These are phyloP conservation scores for Backusella circina DNA, from an alignment of 192 early-diverging fungal species.

Conservation along the genomic window DNA sequence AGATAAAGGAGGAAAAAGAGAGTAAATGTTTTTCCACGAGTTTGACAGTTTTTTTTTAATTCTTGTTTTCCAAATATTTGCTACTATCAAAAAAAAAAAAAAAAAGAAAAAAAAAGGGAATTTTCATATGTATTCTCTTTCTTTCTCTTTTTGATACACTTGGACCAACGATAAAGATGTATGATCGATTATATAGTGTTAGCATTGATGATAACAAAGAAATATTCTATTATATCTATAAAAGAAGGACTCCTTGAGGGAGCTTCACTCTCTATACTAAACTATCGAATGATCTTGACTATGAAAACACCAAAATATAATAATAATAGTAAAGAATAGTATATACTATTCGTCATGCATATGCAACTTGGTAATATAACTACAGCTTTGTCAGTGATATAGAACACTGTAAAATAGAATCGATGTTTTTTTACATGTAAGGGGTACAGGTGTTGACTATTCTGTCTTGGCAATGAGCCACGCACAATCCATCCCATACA, in stretches of 20 bases:
- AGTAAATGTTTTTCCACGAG: not conserved
- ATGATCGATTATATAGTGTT: no score
- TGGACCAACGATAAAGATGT: no score
- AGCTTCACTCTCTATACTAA: not conserved
- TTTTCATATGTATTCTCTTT: no score
- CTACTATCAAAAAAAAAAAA: no score
- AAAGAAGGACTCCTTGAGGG: not conserved
- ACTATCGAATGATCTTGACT: not conserved
- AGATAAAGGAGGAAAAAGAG: not conserved
- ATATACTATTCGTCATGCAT: not conserved
- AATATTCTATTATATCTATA: not conserved
- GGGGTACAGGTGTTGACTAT: slow-evolving; percentile 87
- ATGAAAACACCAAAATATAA: not conserved
- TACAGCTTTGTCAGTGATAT: not conserved
- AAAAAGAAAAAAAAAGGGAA: no score
- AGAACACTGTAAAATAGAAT: slow-evolving; percentile 54
- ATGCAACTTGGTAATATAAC: not conserved
- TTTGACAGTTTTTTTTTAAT: not conserved
- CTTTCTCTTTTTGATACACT: no score
- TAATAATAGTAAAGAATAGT: not conserved
- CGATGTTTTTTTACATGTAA: slow-evolving; percentile 39
- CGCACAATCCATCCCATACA: slow-evolving; percentile 66
- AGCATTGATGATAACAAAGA: not conserved
- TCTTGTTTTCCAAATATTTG: not conserved
- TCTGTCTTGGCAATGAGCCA: slow-evolving; percentile 89